A percentile compares a stretch with the other conserved stretches of the same genome.
These are phyloP conservation scores for Beverwykella pulmonaria DNA, from an alignment of 495 filamentous ascomycete genomes.

Conservation along the genomic window DNA sequence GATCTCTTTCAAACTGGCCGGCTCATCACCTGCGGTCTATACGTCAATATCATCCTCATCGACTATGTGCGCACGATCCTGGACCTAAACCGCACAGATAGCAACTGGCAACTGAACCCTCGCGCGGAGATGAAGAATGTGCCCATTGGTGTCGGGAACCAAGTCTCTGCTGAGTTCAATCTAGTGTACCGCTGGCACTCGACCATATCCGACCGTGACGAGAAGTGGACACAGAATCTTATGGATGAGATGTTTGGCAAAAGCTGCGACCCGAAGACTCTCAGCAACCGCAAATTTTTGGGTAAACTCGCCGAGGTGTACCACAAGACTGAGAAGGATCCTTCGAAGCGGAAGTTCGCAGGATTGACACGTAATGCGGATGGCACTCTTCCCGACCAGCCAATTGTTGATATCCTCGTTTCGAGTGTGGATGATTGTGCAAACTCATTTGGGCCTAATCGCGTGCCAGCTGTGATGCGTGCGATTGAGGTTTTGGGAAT, in stretches of 20 bases:
- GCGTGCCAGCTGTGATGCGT: constrained; percentile 72
- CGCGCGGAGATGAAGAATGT: constrained; percentile 46
- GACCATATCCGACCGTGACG: constrained; percentile 62
- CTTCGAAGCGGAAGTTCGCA: constrained; percentile 58
- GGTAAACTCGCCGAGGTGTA: constrained; percentile 45
- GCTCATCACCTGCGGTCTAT: constrained; percentile 47
- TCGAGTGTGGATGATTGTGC: constrained; percentile 55
- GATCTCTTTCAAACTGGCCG: constrained; percentile 49
- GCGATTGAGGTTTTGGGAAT: constrained; percentile 85
- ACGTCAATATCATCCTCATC: constrained; percentile 49
- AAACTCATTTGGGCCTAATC: constrained; percentile 67
- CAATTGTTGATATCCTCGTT: constrained; percentile 62
- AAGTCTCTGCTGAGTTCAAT: constrained; percentile 73
- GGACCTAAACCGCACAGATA: constrained; percentile 47
- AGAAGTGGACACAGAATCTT: constrained; percentile 65
- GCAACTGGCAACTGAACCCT: constrained; percentile 48
- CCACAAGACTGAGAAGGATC: constrained; percentile 39
- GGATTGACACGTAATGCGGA: constrained; percentile 57
- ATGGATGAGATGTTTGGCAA: constrained; percentile 50
- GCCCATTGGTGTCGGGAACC: constrained; percentile 59
- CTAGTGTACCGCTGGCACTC: constrained; percentile 75
- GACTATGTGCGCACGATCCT: constrained; percentile 52
- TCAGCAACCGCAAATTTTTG: constrained; percentile 31
- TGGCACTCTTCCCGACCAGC: constrained; percentile 64
- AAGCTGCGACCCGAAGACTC: constrained; percentile 40